phyloP scores from a whole-genome alignment of 352 stramenopile genomes.

The Phytophthora aleatoria region DNA sequence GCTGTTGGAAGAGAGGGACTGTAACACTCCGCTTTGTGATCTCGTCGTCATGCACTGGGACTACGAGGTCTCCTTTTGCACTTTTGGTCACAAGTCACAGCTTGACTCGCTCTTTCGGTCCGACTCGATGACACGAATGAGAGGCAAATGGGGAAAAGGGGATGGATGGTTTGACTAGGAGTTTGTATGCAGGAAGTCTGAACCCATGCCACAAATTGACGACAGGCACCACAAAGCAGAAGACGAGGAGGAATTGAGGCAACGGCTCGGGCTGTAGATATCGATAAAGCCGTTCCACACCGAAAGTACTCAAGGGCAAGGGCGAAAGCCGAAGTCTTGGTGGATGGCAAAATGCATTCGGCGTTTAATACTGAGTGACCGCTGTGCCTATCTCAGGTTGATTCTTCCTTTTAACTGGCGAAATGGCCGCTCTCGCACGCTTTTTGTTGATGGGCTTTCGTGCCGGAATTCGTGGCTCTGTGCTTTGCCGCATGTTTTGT shows the following conservation, averaged over 20 bases:
- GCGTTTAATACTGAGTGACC: neutral
- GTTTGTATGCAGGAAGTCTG: slow-evolving; percentile 11
- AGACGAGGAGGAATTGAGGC: neutral
- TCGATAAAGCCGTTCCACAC: neutral
- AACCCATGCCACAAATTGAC: slow-evolving; percentile 18
- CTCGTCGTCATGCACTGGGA: slow-evolving; percentile 11
- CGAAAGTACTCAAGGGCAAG: neutral
- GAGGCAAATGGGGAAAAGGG: slow-evolving; percentile 15
- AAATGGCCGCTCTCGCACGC: slow-evolving; percentile 12
- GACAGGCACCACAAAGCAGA: slow-evolving; percentile 8
- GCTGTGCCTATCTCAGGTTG: neutral
- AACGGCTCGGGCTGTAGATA: neutral
- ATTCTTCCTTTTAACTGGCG: slow-evolving; percentile 7
- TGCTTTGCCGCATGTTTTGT: slow-evolving; percentile 15
- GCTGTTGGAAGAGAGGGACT: neutral
- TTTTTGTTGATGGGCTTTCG: slow-evolving; percentile 11
- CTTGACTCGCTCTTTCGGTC: slow-evolving; percentile 26
- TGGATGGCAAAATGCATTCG: neutral
- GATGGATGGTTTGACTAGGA: slow-evolving; percentile 6
- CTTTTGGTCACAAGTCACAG: slow-evolving; percentile 26
- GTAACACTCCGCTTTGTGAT: slow-evolving; percentile 6
- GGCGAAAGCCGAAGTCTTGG: neutral
- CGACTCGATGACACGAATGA: slow-evolving; percentile 30
- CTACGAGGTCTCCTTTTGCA: slow-evolving; percentile 6
- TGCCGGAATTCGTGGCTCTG: slow-evolving; percentile 15